Conservation (phyloP, 805 yeast species). For the Candida gorgasii region DNA sequence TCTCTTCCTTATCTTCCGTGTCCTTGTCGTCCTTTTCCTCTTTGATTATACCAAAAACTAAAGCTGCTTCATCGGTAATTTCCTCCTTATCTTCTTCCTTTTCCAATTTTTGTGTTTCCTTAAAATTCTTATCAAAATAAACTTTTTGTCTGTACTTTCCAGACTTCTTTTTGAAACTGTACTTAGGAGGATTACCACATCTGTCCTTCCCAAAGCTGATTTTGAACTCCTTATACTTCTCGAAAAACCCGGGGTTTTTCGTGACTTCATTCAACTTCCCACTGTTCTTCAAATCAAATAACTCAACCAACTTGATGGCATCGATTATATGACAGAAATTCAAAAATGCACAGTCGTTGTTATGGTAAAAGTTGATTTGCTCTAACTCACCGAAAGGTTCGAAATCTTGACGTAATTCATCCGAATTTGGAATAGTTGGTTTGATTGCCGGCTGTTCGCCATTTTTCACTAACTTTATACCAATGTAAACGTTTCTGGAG, state of each 20-base stretch:
- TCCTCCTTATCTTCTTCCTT: conserved; percentile 25
- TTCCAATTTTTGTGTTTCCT: conserved; percentile 16
- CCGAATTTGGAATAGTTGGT: conserved; percentile 39
- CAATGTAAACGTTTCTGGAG: conserved; percentile 74
- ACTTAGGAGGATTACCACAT: conserved; percentile 74
- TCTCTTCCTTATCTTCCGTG: conserved; percentile 7
- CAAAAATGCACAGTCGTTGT: conserved; percentile 72
- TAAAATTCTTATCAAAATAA: conserved; percentile 12
- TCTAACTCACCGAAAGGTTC: conserved; percentile 68
- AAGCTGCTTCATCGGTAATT: conserved; percentile 43
- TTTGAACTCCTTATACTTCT: conserved; percentile 53
- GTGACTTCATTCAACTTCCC: conserved; percentile 39
- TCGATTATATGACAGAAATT: conserved; percentile 64
- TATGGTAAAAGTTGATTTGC: conserved; percentile 70
- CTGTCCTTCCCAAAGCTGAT: conserved; percentile 77
- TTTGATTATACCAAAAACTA: conserved; percentile 44
- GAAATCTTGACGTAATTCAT: conserved; percentile 59
- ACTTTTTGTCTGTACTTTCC: conserved; percentile 28
- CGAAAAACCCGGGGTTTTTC: conserved; percentile 27
- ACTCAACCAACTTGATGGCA: conserved; percentile 65
- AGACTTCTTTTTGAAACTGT: conserved; percentile 44
- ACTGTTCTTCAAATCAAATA: conserved; percentile 41
- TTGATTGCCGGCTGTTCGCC: conserved; percentile 19
- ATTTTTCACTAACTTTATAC: conserved; percentile 43
- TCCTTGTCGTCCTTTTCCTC: conserved; percentile 11